Evolutionary conservation across 495 filamentous ascomycete species (phyloP).

Genomic region (Penicillium bovifimosum): DNA sequence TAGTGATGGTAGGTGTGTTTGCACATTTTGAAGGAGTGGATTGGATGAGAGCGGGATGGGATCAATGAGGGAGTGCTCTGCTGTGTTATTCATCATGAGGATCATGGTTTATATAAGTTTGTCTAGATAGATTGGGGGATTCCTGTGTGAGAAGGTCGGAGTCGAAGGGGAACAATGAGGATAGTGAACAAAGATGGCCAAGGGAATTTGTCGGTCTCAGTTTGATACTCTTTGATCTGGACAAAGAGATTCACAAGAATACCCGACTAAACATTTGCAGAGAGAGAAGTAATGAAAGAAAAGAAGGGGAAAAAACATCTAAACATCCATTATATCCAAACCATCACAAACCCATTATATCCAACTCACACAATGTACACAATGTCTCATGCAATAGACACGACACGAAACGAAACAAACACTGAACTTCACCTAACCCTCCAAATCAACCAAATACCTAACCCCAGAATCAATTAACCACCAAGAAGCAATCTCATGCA

Average conservation of each 20-base stretch:
- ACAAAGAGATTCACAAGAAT: background rate
- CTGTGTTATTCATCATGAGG: background rate
- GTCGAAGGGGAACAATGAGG: background rate
- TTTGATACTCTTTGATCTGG: background rate
- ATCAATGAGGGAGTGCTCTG: background rate
- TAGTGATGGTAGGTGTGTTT: constrained; percentile 26
- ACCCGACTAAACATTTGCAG: no score
- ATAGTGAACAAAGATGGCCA: background rate
- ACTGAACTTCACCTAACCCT: background rate
- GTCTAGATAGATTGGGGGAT: background rate
- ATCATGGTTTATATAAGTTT: background rate
- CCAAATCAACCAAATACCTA: constrained; percentile 27
- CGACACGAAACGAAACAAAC: background rate
- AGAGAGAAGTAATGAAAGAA: no score
- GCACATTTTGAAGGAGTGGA: constrained; percentile 19
- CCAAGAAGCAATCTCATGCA: constrained; percentile 37
- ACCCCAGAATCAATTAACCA: constrained; percentile 38
- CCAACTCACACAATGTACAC: background rate
- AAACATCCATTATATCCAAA: background rate
- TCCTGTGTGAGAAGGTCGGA: background rate
- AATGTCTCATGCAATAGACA: background rate
- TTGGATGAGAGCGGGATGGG: background rate
- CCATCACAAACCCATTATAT: background rate
- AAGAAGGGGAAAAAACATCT: background rate
- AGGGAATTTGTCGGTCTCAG: background rate